phyloP scores from a whole-genome alignment of 1,284 basidiomycete species.

The Veloboletus limbatus region DNA sequence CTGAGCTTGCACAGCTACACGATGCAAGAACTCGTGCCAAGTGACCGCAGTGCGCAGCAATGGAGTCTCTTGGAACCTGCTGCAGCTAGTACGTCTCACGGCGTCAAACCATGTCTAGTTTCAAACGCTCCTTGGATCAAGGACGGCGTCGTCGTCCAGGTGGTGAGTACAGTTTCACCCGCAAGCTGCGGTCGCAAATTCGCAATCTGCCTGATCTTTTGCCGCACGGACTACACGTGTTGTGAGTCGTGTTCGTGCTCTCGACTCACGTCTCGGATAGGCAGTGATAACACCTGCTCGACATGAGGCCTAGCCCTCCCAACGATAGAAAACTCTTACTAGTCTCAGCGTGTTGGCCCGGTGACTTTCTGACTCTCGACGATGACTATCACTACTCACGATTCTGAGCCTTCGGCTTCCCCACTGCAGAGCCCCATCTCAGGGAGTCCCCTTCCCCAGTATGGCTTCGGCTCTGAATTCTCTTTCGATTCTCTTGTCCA shows the following conservation, averaged over 20 bases:
- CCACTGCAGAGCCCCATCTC: conserved; percentile 24
- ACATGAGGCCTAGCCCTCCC: conserved; percentile 26
- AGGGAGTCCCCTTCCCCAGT: conserved; percentile 53
- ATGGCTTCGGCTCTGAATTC: conserved; percentile 63
- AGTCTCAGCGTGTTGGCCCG: conserved; percentile 3
- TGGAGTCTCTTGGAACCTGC: too few species aligned
- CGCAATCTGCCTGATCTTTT: neutral
- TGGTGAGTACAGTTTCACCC: neutral
- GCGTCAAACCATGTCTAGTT: too few species aligned
- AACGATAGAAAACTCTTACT: conserved; percentile 31
- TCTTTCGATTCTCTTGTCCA: conserved; percentile 58
- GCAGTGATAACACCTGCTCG: conserved; percentile 34
- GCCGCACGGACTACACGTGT: conserved; percentile 26
- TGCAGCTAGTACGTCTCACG: neutral
- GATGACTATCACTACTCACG: conserved; percentile 22
- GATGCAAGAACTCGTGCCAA: too few species aligned
- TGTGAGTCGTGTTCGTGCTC: conserved; percentile 13
- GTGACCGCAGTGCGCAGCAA: too few species aligned
- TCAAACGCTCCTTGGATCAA: too few species aligned
- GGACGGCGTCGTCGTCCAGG: too few species aligned
- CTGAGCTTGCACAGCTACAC: too few species aligned
- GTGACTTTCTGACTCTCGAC: conserved; percentile 19
- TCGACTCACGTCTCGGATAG: conserved; percentile 21
- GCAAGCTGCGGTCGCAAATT: neutral
- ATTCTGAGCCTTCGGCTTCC: conserved; percentile 17